Base-by-base conservation (phyloP, 2,329 filamentous ascomycete species). In the Fusarium albidum region DNA sequence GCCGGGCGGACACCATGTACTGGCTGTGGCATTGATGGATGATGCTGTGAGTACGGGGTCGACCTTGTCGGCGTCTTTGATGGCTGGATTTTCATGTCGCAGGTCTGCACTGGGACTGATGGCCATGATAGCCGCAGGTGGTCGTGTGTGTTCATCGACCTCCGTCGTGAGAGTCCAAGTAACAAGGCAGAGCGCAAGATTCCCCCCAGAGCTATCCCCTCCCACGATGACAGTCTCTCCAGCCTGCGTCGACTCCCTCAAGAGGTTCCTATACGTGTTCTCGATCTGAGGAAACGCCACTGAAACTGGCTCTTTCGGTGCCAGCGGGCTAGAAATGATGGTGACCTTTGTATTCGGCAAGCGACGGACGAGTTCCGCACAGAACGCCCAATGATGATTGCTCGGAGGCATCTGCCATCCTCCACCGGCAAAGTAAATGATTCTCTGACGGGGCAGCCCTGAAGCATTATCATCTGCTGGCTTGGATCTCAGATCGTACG, bases 381-480 rank as follows among this genome's bases (percentile, higher is more conserved):
- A 73, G 7, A 84, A 68, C 6, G 73, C 73, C 82, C 82, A 86
- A 55, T 86, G 83, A 40, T 82, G 73, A 0, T 68, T 59, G 4
- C 73, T 75, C 0, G 83, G 77, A 0, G 79, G 79, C 57, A 72
- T 72, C 53, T 81, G 80, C 78, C 83, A 86, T 4, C 80, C 81
- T 7, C 83, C 83, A 2, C 83, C 83, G 0, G 75, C 74, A 56
- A 84, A 84, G 53, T 85, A 86, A 54, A 82, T 79, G 18, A 86
- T 66, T 6, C 68, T 55, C 0, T 34, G 14, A 8, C 39, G 12
- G 4, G n/a, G n/a, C n/a, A n/a, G n/a, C n/a, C n/a, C n/a, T n/a
- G n/a, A n/a, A n/a, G n/a, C n/a, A n/a, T n/a, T n/a, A n/a, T n/a
- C n/a, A n/a, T n/a, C n/a, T n/a, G 28, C 12, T 10, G 9, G 11